Percentiles rank a stretch among this genome's conserved stretches.
Evolutionary conservation across 257 asterid genomes (phyloP).

Genomic region (Solanum chmielewskii): DNA sequence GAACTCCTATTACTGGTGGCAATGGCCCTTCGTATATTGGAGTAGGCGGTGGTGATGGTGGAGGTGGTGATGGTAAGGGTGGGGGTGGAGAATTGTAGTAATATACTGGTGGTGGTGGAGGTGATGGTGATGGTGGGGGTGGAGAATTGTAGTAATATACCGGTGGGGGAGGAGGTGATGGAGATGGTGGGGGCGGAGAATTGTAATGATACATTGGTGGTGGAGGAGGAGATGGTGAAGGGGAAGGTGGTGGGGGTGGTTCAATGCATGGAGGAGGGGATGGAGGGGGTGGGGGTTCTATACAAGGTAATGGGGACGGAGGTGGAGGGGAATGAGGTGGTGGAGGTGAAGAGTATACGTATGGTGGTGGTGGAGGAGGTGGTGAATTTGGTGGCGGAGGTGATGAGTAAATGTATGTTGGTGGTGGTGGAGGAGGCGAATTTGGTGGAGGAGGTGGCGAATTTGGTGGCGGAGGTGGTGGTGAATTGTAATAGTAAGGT

Average conservation of each 20-base stretch:
- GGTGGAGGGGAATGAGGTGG: conserved; percentile 29
- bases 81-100: conserved; percentile 10
- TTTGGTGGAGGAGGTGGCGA: not conserved
- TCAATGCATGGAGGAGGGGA: conserved; percentile 28
- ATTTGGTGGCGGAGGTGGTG: conserved; percentile 27
- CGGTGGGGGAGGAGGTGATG: conserved; percentile 1
- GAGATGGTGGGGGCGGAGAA: not conserved
- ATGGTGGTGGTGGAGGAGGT: conserved; percentile 14
- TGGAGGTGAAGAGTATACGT: conserved; percentile 19
- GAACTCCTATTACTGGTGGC: conserved; percentile 58
- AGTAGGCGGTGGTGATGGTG: not conserved
- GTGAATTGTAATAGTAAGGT: not conserved
- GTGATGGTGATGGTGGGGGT: conserved; percentile 15
- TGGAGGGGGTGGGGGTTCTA: conserved; percentile 17
- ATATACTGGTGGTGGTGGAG: not conserved
- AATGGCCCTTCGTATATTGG: conserved; percentile 62
- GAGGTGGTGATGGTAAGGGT: conserved; percentile 10
- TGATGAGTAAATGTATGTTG: conserved; percentile 18
- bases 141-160: conserved; percentile 20
- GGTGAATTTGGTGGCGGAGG: conserved; percentile 24
- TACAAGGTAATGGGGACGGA: conserved; percentile 20
- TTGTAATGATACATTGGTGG: conserved; percentile 16
- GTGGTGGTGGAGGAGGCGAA: conserved; percentile 47
- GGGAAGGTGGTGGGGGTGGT: conserved; percentile 42
- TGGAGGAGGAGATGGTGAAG: conserved; percentile 10